Evolutionary conservation across 768 basidiomycete genomes (phyloP).

Genomic region (Rhodotorula sphaerocarpa): DNA sequence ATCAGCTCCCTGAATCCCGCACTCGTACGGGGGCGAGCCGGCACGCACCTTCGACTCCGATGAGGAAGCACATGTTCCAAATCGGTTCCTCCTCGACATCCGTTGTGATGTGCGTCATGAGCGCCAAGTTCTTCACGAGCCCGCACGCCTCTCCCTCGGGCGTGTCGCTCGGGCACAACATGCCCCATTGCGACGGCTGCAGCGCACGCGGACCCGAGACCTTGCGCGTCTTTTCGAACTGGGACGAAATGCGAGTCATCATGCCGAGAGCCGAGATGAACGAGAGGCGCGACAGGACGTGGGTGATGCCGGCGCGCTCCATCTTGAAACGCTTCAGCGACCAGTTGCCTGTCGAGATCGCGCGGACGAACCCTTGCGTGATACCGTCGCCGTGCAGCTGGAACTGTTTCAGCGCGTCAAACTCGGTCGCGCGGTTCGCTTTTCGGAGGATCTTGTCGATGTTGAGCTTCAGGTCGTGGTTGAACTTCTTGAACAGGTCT

Average conservation of each 20-base stretch:
- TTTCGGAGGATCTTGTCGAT: constrained; percentile 98
- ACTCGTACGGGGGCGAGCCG: no score
- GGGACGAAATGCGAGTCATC: constrained; percentile 99
- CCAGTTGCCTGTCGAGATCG: constrained; percentile 99
- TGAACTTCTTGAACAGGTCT: constrained; percentile 97
- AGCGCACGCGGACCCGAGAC: constrained; percentile 94
- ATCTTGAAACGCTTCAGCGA: constrained; percentile 98
- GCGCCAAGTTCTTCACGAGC: constrained; percentile 91
- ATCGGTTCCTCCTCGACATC: constrained; percentile 96
- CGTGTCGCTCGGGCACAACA: constrained; percentile 95
- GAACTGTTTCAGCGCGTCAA: constrained; percentile 83
- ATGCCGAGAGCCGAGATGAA: constrained; percentile 97
- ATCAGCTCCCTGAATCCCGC: not conserved
- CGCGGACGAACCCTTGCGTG: constrained; percentile 88
- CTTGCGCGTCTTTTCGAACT: constrained; percentile 98
- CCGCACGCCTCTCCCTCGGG: constrained; percentile 99
- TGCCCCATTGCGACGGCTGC: constrained; percentile 98
- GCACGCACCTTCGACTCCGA: constrained; percentile 87
- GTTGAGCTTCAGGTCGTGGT: constrained; percentile 82
- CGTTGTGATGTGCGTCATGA: constrained; percentile 99
- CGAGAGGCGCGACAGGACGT: constrained; percentile 86
- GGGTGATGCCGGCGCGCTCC: constrained; percentile 94
- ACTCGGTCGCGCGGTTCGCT: constrained; percentile 83
- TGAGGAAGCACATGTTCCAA: constrained; percentile 75
- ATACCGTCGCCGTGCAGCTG: constrained; percentile 93